Evolutionary conservation across 805 yeast species (phyloP), one percentile per base, ranked within the genome.

Genomic region (Schwanniomyces occidentalis): DNA sequence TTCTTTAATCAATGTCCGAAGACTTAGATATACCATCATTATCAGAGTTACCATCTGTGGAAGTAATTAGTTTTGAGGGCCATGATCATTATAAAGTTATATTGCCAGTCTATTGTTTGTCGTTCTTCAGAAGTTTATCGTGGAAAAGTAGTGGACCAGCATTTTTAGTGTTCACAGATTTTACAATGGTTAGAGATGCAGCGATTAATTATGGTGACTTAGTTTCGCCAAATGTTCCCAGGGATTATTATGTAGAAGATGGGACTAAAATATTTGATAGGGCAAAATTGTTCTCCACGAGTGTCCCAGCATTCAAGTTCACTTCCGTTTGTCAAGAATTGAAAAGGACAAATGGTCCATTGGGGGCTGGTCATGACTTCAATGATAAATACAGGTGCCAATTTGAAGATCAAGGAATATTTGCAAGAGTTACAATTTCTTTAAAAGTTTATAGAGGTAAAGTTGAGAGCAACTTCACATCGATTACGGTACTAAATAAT

Each of bases 71-170:
- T 23, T 15, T 18, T 9, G 31, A 19, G 16, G 24, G 25, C 5
- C 20, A 20, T 4, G 19, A 32, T 5, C 16, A 32, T 19, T 39
- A 29, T 34, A 31, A 33, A 19, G 38, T 45, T 14, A 37, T 35
- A 2, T 27, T 45, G 3, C 46, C 49, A 2, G 44, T 42, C 9
- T 37, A 42, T 20, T 32, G 37, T 15, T 27, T 45, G 5, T 33
- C 42, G 21, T 27, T 36, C 14, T 42, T 28, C 20, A 35, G 30
- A 16, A 39, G 41, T 14, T 10, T 22, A 5, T 21, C 32, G 2
- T 44, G 44, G 44, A 33, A 30, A n/a, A 23, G 32, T 4, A 32
- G 15, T 23, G 38, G 42, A 2, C 45, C 44, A 15, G 49, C 43
- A 9, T 32, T 40, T 14, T 26, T 45, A 16, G 24, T 40, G 8